A percentile compares a stretch with the other conserved stretches of the same genome.
Evolutionary conservation across 2,329 filamentous ascomycete species (phyloP).

Genomic region (Alternaria longipes): DNA sequence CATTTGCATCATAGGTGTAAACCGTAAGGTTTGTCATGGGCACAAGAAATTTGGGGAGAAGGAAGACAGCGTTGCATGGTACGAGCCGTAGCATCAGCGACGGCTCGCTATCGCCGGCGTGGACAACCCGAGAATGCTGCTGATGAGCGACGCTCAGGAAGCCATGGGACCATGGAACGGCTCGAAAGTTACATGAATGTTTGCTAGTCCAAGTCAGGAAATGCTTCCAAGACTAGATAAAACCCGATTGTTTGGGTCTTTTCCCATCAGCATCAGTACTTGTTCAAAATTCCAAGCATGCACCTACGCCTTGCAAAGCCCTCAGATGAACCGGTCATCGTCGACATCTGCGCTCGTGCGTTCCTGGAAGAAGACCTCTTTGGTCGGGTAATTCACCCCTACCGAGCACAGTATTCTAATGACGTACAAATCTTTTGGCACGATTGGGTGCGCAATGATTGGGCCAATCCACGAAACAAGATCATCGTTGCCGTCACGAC

Average conservation of each 20-base stretch:
- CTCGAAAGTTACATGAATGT: neutral
- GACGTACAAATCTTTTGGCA: slow-evolving; percentile 38
- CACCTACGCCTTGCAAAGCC: slow-evolving; percentile 25
- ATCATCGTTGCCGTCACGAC: slow-evolving; percentile 21
- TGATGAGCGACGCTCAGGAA: no score
- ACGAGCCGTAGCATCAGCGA: no score
- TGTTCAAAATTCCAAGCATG: slow-evolving; percentile 6
- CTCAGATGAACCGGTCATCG: slow-evolving; percentile 30
- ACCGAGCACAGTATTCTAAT: slow-evolving; percentile 32
- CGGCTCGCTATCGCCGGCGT: no score
- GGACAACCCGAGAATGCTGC: no score
- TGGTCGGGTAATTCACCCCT: slow-evolving; percentile 39
- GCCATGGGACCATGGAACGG: neutral
- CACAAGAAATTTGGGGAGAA: no score
- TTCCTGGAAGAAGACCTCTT: slow-evolving; percentile 45
- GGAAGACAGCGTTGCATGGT: no score
- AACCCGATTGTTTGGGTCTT: neutral
- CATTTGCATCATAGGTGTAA: no score
- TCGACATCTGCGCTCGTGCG: slow-evolving; percentile 28
- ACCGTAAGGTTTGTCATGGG: no score
- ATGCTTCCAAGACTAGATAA: no score
- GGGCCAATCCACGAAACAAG: slow-evolving; percentile 20
- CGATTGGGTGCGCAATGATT: slow-evolving; percentile 22
- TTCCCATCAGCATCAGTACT: neutral
- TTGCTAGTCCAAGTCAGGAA: no score